Percentiles rank a stretch among this genome's conserved stretches.
Evolutionary conservation across 352 stramenopile genomes (phyloP).

Genomic region (Phytophthora sp.): DNA sequence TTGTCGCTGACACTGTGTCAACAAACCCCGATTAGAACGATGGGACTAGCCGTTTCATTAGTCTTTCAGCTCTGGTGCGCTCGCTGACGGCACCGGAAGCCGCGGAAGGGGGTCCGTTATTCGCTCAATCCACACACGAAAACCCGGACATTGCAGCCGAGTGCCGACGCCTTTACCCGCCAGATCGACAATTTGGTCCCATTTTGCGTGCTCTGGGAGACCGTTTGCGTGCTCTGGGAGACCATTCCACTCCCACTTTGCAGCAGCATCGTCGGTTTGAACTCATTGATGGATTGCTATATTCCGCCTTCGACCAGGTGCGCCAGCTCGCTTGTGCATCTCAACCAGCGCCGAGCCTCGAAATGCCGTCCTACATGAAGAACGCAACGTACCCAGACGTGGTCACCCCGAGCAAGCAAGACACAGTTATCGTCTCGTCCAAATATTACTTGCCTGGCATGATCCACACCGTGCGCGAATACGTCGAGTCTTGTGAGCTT

Average conservation of each 20-base stretch:
- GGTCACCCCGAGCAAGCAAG: slow-evolving; percentile 1
- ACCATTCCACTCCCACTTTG: too few species aligned
- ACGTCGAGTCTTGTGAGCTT: slow-evolving; percentile 14
- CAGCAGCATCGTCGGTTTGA: too few species aligned
- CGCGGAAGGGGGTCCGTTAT: neutral
- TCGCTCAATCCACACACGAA: neutral
- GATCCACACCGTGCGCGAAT: neutral
- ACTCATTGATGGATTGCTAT: too few species aligned
- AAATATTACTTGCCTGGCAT: slow-evolving; percentile 18
- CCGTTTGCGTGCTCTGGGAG: too few species aligned
- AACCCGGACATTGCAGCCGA: neutral
- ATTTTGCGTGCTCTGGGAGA: slow-evolving; percentile 2
- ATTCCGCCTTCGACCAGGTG: slow-evolving; percentile 4
- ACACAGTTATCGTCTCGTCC: slow-evolving; percentile 8
- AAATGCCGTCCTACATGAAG: slow-evolving; percentile 9
- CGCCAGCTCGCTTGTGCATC: slow-evolving; percentile 4
- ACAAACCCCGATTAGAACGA: slow-evolving; percentile 11
- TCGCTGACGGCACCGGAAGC: neutral
- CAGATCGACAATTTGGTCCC: neutral
- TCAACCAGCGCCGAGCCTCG: neutral
- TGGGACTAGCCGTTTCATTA: neutral
- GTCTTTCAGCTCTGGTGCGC: neutral
- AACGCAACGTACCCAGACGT: slow-evolving; percentile 4
- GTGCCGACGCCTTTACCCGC: neutral
- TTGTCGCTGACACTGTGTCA: slow-evolving; percentile 9